Percentiles rank a stretch among this genome's conserved stretches.
Conservation (phyloP, 306 rosid species). For the Begonia fuchsioides region DNA sequence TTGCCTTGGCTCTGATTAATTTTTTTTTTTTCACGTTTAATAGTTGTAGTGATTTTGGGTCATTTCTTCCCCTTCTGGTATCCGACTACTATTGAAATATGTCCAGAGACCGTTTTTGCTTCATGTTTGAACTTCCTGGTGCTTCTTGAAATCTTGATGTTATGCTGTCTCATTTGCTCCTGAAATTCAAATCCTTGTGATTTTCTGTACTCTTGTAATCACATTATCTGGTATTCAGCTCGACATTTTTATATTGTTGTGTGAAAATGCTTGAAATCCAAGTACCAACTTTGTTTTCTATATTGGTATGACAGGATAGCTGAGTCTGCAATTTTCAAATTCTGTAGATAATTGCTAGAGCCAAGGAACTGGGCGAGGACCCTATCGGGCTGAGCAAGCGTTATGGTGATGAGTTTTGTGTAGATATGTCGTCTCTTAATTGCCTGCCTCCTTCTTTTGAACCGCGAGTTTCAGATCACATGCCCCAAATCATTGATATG, state of each 20-base stretch:
- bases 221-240: background rate
- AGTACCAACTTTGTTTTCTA: slow-evolving; percentile 43
- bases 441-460: slow-evolving; percentile 80
- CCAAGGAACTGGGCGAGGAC: slow-evolving; percentile 79
- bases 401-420: slow-evolving; percentile 62
- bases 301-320: slow-evolving; percentile 83
- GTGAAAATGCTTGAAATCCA: slow-evolving; percentile 13
- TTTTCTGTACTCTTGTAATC: background rate
- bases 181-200: background rate
- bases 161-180: background rate
- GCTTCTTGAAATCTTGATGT: too few species aligned
- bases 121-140: too few species aligned
- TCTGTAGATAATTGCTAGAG: slow-evolving; percentile 91
- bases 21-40: too few species aligned
- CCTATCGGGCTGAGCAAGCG: slow-evolving; percentile 69
- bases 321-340: slow-evolving; percentile 88
- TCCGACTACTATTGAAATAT: too few species aligned
- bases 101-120: too few species aligned
- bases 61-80: too few species aligned
- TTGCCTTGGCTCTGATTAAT: too few species aligned
- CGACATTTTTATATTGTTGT: slow-evolving; percentile 1
- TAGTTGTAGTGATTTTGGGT: too few species aligned
- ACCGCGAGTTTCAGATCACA: slow-evolving; percentile 88
- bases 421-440: slow-evolving; percentile 60
- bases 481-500: slow-evolving; percentile 78